Percentiles rank a stretch among this genome's conserved stretches.
These are phyloP conservation scores for Backusella tuberculispora DNA, from an alignment of 192 early-diverging fungal genomes.

Conservation along the genomic window DNA sequence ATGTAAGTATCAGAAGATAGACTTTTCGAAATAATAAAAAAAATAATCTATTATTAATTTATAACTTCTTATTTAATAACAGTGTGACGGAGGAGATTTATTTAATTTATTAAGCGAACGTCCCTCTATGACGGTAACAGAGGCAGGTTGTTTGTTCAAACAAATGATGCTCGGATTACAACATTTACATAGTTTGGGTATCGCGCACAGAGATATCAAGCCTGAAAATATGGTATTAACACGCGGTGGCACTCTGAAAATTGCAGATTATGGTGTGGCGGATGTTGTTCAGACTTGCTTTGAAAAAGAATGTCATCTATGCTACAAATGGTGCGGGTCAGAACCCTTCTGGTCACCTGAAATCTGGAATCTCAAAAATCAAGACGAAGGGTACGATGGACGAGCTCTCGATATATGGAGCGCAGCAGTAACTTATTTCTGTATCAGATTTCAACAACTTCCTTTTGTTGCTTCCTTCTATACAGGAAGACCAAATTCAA, in stretches of 20 bases:
- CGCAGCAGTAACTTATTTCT: conserved; percentile 90
- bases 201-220: conserved; percentile 88
- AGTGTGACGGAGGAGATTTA: conserved; percentile 94
- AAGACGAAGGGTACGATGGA: conserved; percentile 85
- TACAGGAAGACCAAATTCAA: background rate
- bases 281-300: conserved; percentile 91
- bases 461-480: conserved; percentile 32
- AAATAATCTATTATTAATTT: background rate
- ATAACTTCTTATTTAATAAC: conserved; percentile 52
- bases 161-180: conserved; percentile 91
- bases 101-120: conserved; percentile 81
- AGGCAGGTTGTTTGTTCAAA: conserved; percentile 93
- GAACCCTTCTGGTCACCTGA: conserved; percentile 98
- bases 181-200: conserved; percentile 92
- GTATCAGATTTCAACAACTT: conserved; percentile 69
- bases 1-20: conserved; percentile 39
- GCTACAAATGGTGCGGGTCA: conserved; percentile 90
- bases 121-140: conserved; percentile 62
- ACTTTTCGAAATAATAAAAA: background rate
- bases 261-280: conserved; percentile 98
- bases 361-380: conserved; percentile 64
- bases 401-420: conserved; percentile 90
- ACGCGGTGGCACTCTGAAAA: conserved; percentile 78
- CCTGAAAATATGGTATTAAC: conserved; percentile 91
- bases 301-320: conserved; percentile 75